Percentiles rank a stretch among this genome's conserved stretches.
These are phyloP conservation scores for Podila minutissima DNA, from an alignment of 192 early-diverging fungal genomes.

Conservation along the genomic window DNA sequence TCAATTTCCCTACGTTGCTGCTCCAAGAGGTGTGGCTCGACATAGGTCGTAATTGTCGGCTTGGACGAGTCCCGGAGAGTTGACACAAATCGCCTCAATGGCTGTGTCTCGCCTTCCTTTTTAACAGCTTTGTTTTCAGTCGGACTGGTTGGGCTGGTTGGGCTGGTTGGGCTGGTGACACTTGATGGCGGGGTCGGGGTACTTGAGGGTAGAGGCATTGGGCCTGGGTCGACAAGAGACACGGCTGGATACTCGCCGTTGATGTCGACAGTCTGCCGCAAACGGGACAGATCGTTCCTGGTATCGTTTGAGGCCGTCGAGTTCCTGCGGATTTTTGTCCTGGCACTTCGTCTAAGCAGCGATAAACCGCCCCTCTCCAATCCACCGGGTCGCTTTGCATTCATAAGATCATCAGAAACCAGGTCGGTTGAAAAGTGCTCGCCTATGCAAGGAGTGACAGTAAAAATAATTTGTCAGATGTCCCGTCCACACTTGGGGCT, in stretches of 20 bases:
- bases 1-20: slow-evolving; percentile 43
- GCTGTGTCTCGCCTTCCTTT: slow-evolving; percentile 17
- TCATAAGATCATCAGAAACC: slow-evolving; percentile 52
- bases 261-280: slow-evolving; percentile 24
- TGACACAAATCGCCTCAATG: slow-evolving; percentile 39
- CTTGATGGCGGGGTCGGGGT: background rate
- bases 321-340: slow-evolving; percentile 64
- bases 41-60: slow-evolving; percentile 45
- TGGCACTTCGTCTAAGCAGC: slow-evolving; percentile 55
- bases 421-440: slow-evolving; percentile 54
- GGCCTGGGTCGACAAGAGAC: slow-evolving; percentile 36
- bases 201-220: slow-evolving; percentile 16
- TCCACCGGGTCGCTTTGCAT: slow-evolving; percentile 41
- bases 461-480: too few relatives aligned
- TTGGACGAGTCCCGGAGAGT: slow-evolving; percentile 43
- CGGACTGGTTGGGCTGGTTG: background rate
- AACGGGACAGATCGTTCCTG: slow-evolving; percentile 27
- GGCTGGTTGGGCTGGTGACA: background rate
- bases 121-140: background rate
- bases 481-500: too few relatives aligned
- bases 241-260: slow-evolving; percentile 39
- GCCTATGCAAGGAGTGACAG: slow-evolving; percentile 27
- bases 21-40: slow-evolving; percentile 45
- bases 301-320: slow-evolving; percentile 51
- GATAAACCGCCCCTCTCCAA: slow-evolving; percentile 54